phyloP scores from a whole-genome alignment of 768 basidiomycete species.

The Holtermannia corniformis region DNA sequence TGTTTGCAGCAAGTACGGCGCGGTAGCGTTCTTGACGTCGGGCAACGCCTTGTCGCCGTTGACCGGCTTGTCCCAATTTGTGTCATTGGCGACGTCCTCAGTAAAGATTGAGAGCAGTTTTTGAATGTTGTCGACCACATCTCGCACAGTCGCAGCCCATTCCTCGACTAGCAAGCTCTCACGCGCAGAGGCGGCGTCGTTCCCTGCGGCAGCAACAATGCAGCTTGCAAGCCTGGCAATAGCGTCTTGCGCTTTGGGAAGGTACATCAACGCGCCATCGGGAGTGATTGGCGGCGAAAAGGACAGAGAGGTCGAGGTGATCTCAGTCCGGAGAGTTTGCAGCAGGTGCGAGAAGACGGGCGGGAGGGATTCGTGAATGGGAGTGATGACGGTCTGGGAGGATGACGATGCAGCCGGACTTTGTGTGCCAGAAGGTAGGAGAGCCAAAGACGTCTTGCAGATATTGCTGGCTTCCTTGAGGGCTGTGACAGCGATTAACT shows the following conservation, averaged over 20 bases:
- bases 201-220: conserved; percentile 9
- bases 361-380: conserved; percentile 6
- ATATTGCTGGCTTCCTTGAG: background rate
- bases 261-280: conserved; percentile 19
- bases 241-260: conserved; percentile 19
- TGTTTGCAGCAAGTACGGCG: conserved; percentile 23
- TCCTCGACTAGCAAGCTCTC: conserved; percentile 14
- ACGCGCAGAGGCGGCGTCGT: background rate
- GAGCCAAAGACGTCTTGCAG: background rate
- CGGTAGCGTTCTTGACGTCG: conserved; percentile 1
- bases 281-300: conserved; percentile 30
- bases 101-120: conserved; percentile 9
- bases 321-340: conserved; percentile 13
- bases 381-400: background rate
- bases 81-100: background rate
- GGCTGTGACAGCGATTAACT: too few relatives aligned
- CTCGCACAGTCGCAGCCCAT: conserved; percentile 17
- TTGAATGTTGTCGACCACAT: conserved; percentile 8
- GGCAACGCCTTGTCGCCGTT: background rate
- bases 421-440: background rate
- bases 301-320: conserved; percentile 21
- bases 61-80: background rate
- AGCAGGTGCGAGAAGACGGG: conserved; percentile 12
- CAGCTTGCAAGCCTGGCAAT: conserved; percentile 17
- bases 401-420: background rate